phyloP scores from a whole-genome alignment of 768 basidiomycete species.

The Russula dissimulans region DNA sequence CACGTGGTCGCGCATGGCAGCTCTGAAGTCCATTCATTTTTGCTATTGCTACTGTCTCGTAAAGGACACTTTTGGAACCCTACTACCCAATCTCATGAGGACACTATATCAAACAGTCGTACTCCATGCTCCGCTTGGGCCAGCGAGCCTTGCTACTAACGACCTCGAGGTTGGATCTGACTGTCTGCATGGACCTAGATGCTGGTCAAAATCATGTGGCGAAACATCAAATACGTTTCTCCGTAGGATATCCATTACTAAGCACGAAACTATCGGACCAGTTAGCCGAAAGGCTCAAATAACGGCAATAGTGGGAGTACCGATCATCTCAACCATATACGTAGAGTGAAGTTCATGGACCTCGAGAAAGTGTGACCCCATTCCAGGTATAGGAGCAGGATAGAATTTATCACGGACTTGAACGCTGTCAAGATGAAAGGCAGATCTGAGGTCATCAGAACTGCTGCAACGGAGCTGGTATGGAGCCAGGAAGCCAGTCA shows the following conservation, averaged over 20 bases:
- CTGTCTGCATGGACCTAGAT: constrained; percentile 14
- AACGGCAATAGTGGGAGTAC: background rate
- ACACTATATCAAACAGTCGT: background rate
- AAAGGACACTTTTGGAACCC: background rate
- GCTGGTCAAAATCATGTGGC: constrained; percentile 10
- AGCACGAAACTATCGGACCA: constrained; percentile 6
- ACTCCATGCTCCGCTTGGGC: background rate
- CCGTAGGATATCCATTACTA: constrained; percentile 18
- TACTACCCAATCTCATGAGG: background rate
- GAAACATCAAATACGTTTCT: constrained; percentile 15
- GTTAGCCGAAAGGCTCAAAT: background rate
- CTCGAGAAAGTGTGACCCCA: constrained; percentile 9
- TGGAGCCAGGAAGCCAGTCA: background rate
- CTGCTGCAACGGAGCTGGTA: constrained; percentile 6
- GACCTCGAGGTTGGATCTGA: constrained; percentile 11
- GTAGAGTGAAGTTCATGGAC: background rate
- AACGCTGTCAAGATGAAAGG: constrained; percentile 14
- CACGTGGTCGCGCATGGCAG: constrained; percentile 5
- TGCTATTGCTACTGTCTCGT: background rate
- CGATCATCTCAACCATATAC: constrained; percentile 15
- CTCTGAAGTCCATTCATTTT: background rate
- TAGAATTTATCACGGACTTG: background rate
- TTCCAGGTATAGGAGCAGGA: constrained; percentile 2
- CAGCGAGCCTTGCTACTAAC: constrained; percentile 8
- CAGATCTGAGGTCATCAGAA: constrained; percentile 1